Evolutionary conservation across 768 basidiomycete genomes (phyloP).

Genomic region (Naganishia antarctica): DNA sequence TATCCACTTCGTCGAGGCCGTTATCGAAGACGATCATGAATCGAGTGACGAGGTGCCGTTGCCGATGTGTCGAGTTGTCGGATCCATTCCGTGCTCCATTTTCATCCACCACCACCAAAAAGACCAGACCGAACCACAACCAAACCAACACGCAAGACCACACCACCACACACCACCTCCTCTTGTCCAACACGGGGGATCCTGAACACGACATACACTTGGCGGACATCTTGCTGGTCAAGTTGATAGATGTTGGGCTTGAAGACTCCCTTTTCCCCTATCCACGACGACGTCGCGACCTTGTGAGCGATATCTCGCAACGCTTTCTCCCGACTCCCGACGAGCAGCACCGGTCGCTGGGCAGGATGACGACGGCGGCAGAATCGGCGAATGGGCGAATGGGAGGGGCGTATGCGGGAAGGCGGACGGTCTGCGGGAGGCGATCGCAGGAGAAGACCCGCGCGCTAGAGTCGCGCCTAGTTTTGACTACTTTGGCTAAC

Average conservation of each 20-base stretch:
- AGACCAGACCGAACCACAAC: slow-evolving; percentile 7
- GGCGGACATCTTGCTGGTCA: slow-evolving; percentile 39
- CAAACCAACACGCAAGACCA: background rate
- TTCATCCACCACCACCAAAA: background rate
- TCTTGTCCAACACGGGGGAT: slow-evolving; percentile 3
- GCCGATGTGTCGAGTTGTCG: background rate
- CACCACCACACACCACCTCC: background rate
- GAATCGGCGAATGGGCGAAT: too few species aligned
- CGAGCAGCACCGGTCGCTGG: too few species aligned
- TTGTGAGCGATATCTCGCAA: too few species aligned
- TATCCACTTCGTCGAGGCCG: background rate
- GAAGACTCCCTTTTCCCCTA: background rate
- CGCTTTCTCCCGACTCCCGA: too few species aligned
- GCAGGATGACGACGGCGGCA: too few species aligned
- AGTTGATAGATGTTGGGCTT: slow-evolving; percentile 19
- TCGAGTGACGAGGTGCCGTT: background rate
- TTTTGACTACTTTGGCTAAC: too few species aligned
- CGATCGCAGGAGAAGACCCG: too few species aligned
- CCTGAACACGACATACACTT: slow-evolving; percentile 34
- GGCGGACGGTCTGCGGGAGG: too few species aligned
- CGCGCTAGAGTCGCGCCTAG: too few species aligned
- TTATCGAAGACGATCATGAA: too few species aligned
- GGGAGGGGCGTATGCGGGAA: too few species aligned
- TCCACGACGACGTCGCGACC: too few species aligned
- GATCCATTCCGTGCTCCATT: background rate